These are phyloP conservation scores for Phytopythium vexans DNA, from an alignment of 352 stramenopile species.

Conservation along the genomic window DNA sequence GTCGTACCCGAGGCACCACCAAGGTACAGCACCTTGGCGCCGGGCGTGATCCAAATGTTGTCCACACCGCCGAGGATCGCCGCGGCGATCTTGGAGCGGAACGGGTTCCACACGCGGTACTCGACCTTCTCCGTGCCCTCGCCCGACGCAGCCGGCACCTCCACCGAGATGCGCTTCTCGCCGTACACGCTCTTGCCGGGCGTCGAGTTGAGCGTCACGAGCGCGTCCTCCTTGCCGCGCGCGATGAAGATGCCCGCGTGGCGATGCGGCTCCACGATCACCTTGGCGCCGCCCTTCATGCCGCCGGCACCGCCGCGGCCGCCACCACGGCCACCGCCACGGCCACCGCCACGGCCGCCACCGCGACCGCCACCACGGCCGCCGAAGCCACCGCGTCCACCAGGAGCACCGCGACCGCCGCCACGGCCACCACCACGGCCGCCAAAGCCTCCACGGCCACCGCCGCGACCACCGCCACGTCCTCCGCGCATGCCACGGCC, in stretches of 20 bases:
- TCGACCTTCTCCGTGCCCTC: conserved; percentile 97
- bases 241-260: conserved; percentile 99
- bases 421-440: conserved; percentile 39
- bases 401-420: conserved; percentile 38
- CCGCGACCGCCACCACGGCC: conserved; percentile 35
- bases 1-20: conserved; percentile 98
- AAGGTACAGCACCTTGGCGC: conserved; percentile 98
- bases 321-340: conserved; percentile 58
- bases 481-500: conserved; percentile 64
- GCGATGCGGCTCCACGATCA: conserved; percentile 97
- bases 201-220: conserved; percentile 98
- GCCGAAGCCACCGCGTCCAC: conserved; percentile 34
- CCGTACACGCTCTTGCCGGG: conserved; percentile 99
- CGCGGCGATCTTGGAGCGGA: conserved; percentile 99
- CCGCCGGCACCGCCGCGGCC: conserved; percentile 70
- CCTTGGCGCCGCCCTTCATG: conserved; percentile 96
- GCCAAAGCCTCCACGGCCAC: conserved; percentile 47
- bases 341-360: conserved; percentile 35
- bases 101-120: conserved; percentile 99
- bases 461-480: conserved; percentile 51
- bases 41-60: conserved; percentile 98
- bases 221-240: conserved; percentile 97
- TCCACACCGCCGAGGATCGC: conserved; percentile 98
- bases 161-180: conserved; percentile 99
- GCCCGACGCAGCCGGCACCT: conserved; percentile 88